Base-by-base conservation (phyloP, 2,329 filamentous ascomycete genomes). In the Tolypocladium paradoxum region DNA sequence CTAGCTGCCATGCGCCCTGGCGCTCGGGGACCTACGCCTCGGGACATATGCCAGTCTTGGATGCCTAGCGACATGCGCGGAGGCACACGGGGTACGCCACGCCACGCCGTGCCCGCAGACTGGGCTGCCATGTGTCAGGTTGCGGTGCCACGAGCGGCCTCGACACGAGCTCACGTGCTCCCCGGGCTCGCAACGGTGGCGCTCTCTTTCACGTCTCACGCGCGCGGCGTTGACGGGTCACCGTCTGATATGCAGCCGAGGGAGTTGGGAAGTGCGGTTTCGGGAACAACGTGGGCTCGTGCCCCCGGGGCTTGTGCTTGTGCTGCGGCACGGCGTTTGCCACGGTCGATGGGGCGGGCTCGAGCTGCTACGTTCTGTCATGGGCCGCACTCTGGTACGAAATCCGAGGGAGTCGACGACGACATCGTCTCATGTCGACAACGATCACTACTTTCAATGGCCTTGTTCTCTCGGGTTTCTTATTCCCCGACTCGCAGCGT, bases 91-190 rank as follows among this genome's bases (percentile, higher is more conserved):
- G 7, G n/a, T n/a, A n/a, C n/a, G n/a, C n/a, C 11, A 31, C 27
- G 16, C 43, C 43, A 46, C 27, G 43, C n/a, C 16, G 43, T 46
- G 6, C 43, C 40, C 29, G 40, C 40, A 33, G 43, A 27, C 27
- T 12, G 37, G 12, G n/a, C 24, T 36, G 46, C 46, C 47, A 43
- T 45, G 46, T 31, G 46, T 49, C 48, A 46, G 38, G n/a, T 40
- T 50, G n/a, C n/a, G 14, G 46, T 49, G 48, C 20, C 45, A 48
- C 45, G 34, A 48, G 49, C 36, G 37, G 36, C 40, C 22, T 37
- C 48, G 22, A 50, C 51, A 55, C 54, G 51, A 55, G 48, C 49
- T 53, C 48, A 55, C 51, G 54, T 55, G 51, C 50, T 27, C 33
- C 24, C 36, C 36, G 49, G 51, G 20, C 14, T 49, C 35, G 51